phyloP scores from a whole-genome alignment of 495 filamentous ascomycete genomes.

The Tuber calosporum region DNA sequence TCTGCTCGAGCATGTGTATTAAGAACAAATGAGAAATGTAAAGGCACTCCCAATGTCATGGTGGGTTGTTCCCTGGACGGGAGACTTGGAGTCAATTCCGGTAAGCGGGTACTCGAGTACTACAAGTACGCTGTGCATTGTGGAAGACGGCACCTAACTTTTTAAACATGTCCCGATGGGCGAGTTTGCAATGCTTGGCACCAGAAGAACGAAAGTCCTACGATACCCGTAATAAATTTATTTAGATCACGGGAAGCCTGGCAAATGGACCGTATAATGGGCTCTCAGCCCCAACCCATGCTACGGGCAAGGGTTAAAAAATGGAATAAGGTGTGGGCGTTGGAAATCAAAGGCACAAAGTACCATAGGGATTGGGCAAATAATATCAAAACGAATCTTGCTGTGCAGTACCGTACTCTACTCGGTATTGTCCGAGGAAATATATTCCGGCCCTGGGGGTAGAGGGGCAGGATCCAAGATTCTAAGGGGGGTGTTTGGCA shows the following conservation, averaged over 20 bases:
- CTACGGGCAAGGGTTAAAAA: too few species aligned
- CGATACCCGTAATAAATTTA: background rate
- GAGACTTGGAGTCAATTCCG: background rate
- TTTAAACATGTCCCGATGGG: background rate
- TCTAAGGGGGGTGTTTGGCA: too few species aligned
- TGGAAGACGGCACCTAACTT: background rate
- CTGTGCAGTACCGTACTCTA: background rate
- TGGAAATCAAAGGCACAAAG: too few species aligned
- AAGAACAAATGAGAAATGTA: too few species aligned
- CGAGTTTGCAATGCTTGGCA: constrained; percentile 1
- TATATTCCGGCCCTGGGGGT: background rate
- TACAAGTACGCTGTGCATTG: too few species aligned
- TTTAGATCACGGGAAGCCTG: background rate
- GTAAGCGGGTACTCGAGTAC: background rate
- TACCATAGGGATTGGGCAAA: too few species aligned
- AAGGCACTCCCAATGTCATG: background rate
- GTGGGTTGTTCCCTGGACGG: background rate
- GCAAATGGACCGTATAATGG: background rate
- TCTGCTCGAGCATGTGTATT: too few species aligned
- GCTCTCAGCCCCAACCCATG: background rate
- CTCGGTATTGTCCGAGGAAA: background rate
- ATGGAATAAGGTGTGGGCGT: too few species aligned
- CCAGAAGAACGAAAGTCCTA: background rate
- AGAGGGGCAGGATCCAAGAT: background rate
- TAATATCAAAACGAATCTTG: too few species aligned